Evolutionary conservation across 495 filamentous ascomycete species (phyloP), one percentile per base, ranked within the genome.

Genomic region (Hypoxylon subgilvum): DNA sequence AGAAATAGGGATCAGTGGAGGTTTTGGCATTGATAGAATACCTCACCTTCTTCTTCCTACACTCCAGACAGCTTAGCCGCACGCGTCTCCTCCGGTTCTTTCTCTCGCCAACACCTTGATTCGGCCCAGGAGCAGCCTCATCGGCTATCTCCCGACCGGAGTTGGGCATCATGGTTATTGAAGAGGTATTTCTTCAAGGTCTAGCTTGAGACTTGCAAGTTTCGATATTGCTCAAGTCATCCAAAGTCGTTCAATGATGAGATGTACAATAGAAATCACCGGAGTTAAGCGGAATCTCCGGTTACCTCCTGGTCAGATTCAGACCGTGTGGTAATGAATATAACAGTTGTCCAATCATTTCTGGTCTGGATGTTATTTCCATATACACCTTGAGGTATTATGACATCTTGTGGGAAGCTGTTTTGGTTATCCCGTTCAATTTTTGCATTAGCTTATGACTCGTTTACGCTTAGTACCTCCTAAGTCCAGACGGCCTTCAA

Each of bases 41-140:
- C 41, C 13, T 54, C n/a, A 66, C 66, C 59, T 69, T 69, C 45
- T 66, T 69, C 31, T 44, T 57, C 17, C 63, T 57, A 22, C 66
- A 69, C 50, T 66, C 66, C 2, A 41, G 39, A 35, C 66, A 69
- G 27, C 59, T 69, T 9, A 69, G 32, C 21, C 45, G 50, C 10
- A 60, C 22, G 9, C 63, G 66, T 31, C 32, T 66, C 47, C 56
- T 66, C 13, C 63, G 55, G 6, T n/a, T 14, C 31, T 47, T 56
- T 21, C 32, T 58, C 32, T 36, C 47, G 10, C 4, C 21, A 6
- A 23, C 36, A 6, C 13, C 22, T 3, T 14, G 13, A 13, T 59
- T 46, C 34, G 25, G 17, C 1, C 28, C 43, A 31, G 21, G 4
- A 38, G 6, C 35, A 28, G 35, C 7, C 18, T 41, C 18, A 18